Evolutionary conservation across 1,139 yeast genomes (phyloP).

Genomic region (Debaryomyces sp.): DNA sequence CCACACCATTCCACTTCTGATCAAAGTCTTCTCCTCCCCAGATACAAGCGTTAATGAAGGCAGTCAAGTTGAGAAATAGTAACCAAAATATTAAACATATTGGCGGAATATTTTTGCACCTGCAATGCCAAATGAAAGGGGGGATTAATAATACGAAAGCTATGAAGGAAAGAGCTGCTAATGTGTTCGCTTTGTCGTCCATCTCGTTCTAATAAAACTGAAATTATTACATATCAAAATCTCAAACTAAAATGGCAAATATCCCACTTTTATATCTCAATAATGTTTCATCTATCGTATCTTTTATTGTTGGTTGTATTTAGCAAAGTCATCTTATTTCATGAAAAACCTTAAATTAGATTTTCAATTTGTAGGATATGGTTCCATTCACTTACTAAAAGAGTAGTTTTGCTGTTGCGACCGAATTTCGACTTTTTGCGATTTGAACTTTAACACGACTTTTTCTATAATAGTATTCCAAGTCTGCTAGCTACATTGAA

Average conservation of each 20-base stretch:
- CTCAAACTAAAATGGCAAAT: not conserved
- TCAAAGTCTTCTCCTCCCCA: constrained; percentile 67
- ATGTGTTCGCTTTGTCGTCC: constrained; percentile 27
- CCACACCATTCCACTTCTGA: constrained; percentile 61
- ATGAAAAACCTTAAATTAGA: not conserved
- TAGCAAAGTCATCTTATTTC: not conserved
- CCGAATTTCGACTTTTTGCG: constrained; percentile 4
- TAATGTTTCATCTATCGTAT: not conserved
- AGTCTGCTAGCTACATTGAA: not conserved
- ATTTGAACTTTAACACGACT: not conserved
- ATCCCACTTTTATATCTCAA: constrained; percentile 3
- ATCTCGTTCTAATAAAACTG: constrained; percentile 12
- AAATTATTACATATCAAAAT: not conserved
- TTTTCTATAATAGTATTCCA: not conserved
- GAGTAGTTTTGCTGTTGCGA: constrained; percentile 3
- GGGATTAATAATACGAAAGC: constrained; percentile 61
- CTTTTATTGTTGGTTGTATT: not conserved
- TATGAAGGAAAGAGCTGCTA: constrained; percentile 54
- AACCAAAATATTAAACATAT: constrained; percentile 66
- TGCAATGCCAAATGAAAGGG: constrained; percentile 72
- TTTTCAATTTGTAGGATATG: not conserved
- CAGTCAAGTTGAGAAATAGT: constrained; percentile 55
- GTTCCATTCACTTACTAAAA: constrained; percentile 5
- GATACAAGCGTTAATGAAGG: constrained; percentile 63
- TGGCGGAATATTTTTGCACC: constrained; percentile 66